Percentiles rank a stretch among this genome's conserved stretches.
These are phyloP conservation scores for Clausena lansium DNA, from an alignment of 345 rosid genomes.

Conservation along the genomic window DNA sequence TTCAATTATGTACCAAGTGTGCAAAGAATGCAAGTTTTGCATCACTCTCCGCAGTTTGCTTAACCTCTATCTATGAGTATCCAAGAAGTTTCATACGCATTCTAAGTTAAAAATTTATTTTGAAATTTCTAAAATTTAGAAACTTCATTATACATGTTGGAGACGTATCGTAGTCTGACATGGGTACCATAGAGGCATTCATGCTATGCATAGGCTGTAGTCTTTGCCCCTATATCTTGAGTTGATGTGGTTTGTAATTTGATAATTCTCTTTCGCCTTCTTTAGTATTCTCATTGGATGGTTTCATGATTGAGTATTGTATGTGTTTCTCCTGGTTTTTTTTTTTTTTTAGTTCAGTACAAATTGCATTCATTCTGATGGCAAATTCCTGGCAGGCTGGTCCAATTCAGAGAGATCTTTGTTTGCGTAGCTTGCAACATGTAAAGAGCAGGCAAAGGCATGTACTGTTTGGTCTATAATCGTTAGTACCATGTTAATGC, in stretches of 20 bases:
- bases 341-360: background rate
- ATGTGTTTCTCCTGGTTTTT: background rate
- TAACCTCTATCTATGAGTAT: background rate
- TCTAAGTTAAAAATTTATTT: background rate
- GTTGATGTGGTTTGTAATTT: background rate
- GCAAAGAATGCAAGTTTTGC: background rate
- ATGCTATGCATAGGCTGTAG: background rate
- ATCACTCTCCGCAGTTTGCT: background rate
- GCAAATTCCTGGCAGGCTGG: constrained; percentile 11
- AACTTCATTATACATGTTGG: background rate
- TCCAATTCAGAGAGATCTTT: background rate
- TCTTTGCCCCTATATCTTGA: background rate
- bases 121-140: background rate
- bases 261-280: background rate
- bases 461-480: constrained; percentile 1
- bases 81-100: background rate
- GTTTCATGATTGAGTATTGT: background rate
- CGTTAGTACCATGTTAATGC: constrained; percentile 2
- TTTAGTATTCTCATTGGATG: background rate
- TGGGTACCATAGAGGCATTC: background rate
- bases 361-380: background rate
- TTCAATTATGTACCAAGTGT: too few relatives aligned
- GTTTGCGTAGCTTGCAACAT: background rate
- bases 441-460: background rate
- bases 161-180: background rate